Percentiles rank a stretch among this genome's conserved stretches.
These are phyloP conservation scores for Fusarium tjaetaba DNA, from an alignment of 2,329 filamentous ascomycete species.

Conservation along the genomic window DNA sequence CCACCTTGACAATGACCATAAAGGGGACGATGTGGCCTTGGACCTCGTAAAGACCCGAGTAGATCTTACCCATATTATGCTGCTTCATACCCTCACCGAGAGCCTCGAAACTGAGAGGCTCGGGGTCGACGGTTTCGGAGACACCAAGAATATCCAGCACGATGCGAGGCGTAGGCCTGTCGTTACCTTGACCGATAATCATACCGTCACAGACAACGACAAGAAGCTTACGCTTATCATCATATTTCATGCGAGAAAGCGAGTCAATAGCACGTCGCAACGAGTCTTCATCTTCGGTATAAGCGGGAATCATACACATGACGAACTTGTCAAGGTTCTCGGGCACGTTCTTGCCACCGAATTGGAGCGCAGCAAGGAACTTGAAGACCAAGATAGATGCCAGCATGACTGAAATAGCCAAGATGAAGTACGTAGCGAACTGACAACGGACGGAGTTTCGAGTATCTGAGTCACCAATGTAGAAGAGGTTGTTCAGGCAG, in stretches of 20 bases:
- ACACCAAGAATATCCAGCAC: slow-evolving; percentile 97
- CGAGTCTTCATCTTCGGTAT: slow-evolving; percentile 98
- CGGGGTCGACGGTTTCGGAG: slow-evolving; percentile 90
- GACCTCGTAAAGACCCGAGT: slow-evolving; percentile 97
- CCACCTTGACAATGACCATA: slow-evolving; percentile 95
- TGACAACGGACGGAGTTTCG: slow-evolving; percentile 85
- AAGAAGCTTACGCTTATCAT: slow-evolving; percentile 96
- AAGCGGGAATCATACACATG: slow-evolving; percentile 96
- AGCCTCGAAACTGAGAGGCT: slow-evolving; percentile 95
- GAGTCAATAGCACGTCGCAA: slow-evolving; percentile 97
- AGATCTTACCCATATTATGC: slow-evolving; percentile 99
- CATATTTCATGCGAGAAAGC: slow-evolving; percentile 92
- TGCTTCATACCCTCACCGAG: slow-evolving; percentile 96
- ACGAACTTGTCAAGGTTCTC: slow-evolving; percentile 99
- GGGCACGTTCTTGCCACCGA: slow-evolving; percentile 87
- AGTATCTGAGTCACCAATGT: slow-evolving; percentile 90
- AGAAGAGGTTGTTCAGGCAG: slow-evolving; percentile 95
- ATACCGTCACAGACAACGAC: slow-evolving; percentile 96
- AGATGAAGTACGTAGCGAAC: slow-evolving; percentile 89
- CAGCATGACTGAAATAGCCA: slow-evolving; percentile 84
- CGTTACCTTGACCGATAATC: slow-evolving; percentile 99
- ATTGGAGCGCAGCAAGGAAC: slow-evolving; percentile 95
- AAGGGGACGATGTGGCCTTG: slow-evolving; percentile 98
- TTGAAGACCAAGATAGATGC: slow-evolving; percentile 91
- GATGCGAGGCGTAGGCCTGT: slow-evolving; percentile 92